Evolutionary conservation across 352 stramenopile genomes (phyloP).

Genomic region (Phytopythium vexans): DNA sequence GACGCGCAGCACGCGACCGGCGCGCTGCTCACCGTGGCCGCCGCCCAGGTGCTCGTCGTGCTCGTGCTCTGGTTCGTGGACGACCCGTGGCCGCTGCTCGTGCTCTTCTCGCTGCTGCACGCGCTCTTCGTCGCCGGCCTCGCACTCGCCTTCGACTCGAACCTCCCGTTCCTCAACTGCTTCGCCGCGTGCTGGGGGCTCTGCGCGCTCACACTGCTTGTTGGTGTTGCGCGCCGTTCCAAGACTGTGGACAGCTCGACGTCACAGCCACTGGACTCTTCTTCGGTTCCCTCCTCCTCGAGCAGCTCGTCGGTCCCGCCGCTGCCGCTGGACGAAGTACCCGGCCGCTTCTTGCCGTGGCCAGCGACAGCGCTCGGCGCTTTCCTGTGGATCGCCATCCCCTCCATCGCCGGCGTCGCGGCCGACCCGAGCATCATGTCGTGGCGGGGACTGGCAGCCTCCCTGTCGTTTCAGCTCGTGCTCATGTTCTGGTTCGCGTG

Average conservation of each 20-base stretch:
- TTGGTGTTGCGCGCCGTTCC: background rate
- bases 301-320: too few species aligned
- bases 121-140: conserved; percentile 1
- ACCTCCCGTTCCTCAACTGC: conserved; percentile 5
- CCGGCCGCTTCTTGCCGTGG: conserved; percentile 2
- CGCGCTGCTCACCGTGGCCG: background rate
- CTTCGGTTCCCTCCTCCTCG: too few species aligned
- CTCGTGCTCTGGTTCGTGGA: conserved; percentile 6
- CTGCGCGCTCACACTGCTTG: conserved; percentile 3
- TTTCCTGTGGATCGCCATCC: conserved; percentile 1
- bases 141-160: background rate
- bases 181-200: conserved; percentile 2
- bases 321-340: background rate
- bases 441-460: background rate
- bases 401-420: background rate
- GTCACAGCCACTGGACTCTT: too few species aligned
- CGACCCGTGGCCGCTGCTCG: conserved; percentile 6
- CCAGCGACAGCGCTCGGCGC: conserved; percentile 1
- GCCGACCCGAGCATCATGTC: background rate
- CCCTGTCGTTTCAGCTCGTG: conserved; percentile 4
- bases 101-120: conserved; percentile 6
- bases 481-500: conserved; percentile 7
- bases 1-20: background rate
- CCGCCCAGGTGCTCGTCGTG: conserved; percentile 5
- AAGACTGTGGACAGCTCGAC: too few species aligned